These are phyloP conservation scores for Sequoia sempervirens DNA, from an alignment of 75 land plant genomes.

Conservation along the genomic window DNA sequence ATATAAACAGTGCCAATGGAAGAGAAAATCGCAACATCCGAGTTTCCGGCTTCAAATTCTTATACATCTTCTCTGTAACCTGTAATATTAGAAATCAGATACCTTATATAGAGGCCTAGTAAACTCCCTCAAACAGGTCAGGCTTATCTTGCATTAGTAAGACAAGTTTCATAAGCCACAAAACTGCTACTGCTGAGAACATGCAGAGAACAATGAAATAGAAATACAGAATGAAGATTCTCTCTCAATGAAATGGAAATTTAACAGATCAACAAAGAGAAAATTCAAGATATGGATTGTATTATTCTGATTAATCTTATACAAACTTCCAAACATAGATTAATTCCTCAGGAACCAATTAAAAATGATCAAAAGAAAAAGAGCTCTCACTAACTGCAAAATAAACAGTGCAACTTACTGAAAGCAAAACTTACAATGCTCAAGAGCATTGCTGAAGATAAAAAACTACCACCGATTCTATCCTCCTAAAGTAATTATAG, in stretches of 20 bases:
- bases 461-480: neutral
- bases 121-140: neutral
- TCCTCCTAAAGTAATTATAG: neutral
- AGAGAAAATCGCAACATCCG: constrained; percentile 33
- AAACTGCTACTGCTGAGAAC: neutral
- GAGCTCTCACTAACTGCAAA: neutral
- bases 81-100: constrained; percentile 17
- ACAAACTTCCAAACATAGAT: neutral
- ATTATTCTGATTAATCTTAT: neutral
- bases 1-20: constrained; percentile 65
- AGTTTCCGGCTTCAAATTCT: constrained; percentile 34
- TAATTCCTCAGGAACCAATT: too few relatives aligned
- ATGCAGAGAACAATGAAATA: neutral
- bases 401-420: neutral
- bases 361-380: neutral
- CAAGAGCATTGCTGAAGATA: neutral
- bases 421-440: neutral
- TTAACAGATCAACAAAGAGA: neutral
- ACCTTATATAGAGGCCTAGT: neutral
- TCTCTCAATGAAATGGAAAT: neutral
- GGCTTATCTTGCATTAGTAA: neutral
- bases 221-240: neutral
- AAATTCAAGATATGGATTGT: neutral
- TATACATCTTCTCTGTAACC: constrained; percentile 63
- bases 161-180: neutral